Evolutionary conservation across 2,329 filamentous ascomycete genomes (phyloP).

Genomic region (Sporothrix mexicana): DNA sequence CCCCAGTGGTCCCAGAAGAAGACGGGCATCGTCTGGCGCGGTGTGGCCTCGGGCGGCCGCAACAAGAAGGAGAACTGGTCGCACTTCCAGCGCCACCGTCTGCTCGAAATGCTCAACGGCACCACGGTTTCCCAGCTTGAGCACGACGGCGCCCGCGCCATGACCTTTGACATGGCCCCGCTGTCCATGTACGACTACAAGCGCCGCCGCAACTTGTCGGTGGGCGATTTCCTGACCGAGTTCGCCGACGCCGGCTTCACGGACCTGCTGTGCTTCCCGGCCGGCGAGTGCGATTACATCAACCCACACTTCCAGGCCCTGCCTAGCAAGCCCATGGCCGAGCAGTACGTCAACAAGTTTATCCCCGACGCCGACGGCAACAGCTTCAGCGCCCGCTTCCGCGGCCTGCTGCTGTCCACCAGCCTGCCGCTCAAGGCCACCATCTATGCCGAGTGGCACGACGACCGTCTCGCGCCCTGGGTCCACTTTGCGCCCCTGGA

Average conservation of each 20-base stretch:
- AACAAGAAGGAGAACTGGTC: conserved; percentile 64
- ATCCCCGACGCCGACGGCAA: conserved; percentile 75
- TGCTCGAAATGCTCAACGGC: conserved; percentile 71
- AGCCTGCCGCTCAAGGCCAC: conserved; percentile 73
- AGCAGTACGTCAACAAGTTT: conserved; percentile 66
- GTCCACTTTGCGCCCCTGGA: conserved; percentile 75
- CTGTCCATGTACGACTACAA: conserved; percentile 52
- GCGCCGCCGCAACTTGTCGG: conserved; percentile 42
- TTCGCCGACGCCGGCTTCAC: conserved; percentile 55
- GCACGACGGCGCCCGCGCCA: conserved; percentile 46
- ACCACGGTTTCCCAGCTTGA: conserved; percentile 60
- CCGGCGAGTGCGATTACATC: conserved; percentile 49
- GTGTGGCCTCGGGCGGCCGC: conserved; percentile 66
- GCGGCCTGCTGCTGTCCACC: conserved; percentile 67
- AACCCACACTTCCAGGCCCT: conserved; percentile 46
- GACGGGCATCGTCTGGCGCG: conserved; percentile 66
- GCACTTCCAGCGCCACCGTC: conserved; percentile 73
- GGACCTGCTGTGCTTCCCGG: conserved; percentile 48
- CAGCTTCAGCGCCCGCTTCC: conserved; percentile 67
- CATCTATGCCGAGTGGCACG: conserved; percentile 77
- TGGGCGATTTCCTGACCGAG: conserved; percentile 51
- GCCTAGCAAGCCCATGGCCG: conserved; percentile 49
- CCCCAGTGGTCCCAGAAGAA: conserved; percentile 64
- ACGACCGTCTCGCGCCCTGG: conserved; percentile 71
- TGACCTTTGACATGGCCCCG: conserved; percentile 58